Conservation (phyloP, 352 stramenopile genomes). For the Phytophthora aleatoria region DNA sequence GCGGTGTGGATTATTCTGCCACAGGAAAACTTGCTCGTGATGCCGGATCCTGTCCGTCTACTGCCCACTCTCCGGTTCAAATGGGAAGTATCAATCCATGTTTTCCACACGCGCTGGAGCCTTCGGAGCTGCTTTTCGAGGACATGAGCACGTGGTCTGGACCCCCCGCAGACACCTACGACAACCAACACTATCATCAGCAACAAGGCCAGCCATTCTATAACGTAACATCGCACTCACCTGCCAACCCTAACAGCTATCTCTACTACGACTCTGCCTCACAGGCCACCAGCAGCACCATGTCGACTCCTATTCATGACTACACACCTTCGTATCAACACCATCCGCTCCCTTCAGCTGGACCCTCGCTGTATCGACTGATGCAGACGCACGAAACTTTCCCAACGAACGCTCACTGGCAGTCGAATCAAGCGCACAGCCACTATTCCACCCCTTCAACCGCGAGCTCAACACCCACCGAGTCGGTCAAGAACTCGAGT, state of each 20-base stretch:
- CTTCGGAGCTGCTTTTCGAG: conserved; percentile 46
- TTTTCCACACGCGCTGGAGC: conserved; percentile 34
- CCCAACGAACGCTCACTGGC: conserved; percentile 14
- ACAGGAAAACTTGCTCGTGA: conserved; percentile 23
- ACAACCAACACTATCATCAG: conserved; percentile 31
- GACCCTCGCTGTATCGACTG: conserved; percentile 21
- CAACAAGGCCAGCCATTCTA: conserved; percentile 28
- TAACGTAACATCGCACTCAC: conserved; percentile 21
- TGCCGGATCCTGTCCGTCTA: conserved; percentile 18
- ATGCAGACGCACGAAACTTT: conserved; percentile 22
- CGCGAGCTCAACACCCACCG: conserved; percentile 10
- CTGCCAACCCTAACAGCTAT: conserved; percentile 5
- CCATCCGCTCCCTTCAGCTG: conserved; percentile 9
- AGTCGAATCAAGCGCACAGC: conserved; percentile 13
- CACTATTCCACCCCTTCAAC: conserved; percentile 23
- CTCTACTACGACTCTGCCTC: conserved; percentile 22
- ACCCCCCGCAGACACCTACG: conserved; percentile 14
- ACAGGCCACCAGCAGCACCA: conserved; percentile 5
- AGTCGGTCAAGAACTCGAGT: neutral
- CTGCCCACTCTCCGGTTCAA: conserved; percentile 37
- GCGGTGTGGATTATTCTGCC: conserved; percentile 10
- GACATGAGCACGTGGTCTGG: conserved; percentile 37
- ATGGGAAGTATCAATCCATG: conserved; percentile 52
- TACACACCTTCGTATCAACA: conserved; percentile 28
- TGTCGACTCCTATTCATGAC: conserved; percentile 15